Conservation (phyloP, 75 land plant genomes). For the Pinus albicaulis region DNA sequence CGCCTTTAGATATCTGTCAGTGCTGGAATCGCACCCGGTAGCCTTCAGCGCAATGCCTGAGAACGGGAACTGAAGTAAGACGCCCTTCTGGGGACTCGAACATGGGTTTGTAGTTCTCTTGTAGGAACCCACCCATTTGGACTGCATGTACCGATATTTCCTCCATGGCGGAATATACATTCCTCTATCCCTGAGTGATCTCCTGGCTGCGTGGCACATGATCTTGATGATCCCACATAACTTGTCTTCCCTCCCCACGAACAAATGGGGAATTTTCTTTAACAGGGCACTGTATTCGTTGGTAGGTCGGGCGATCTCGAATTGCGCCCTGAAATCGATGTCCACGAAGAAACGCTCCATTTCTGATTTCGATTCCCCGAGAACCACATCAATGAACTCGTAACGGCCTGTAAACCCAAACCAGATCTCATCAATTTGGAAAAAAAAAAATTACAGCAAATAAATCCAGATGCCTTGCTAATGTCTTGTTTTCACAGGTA, state of each 20-base stretch:
- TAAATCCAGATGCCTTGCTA: no score
- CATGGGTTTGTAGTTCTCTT: slow-evolving; percentile 35
- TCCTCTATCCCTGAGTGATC: slow-evolving; percentile 49
- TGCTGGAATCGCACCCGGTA: neutral
- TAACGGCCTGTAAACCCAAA: no score
- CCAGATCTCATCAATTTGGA: no score
- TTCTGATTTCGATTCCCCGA: no score
- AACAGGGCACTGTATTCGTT: slow-evolving; percentile 17
- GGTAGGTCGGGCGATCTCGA: no score
- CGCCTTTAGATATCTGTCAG: neutral
- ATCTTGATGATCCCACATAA: no score
- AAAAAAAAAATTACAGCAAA: no score
- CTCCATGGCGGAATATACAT: slow-evolving; percentile 78
- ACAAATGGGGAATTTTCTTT: slow-evolving; percentile 39
- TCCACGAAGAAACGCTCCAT: no score
- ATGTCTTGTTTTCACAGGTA: no score
- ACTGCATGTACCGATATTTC: slow-evolving; percentile 60
- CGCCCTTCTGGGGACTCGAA: slow-evolving; percentile 73
- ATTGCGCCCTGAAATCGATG: slow-evolving; percentile 23
- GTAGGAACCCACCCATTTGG: slow-evolving; percentile 79
- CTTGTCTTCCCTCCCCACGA: slow-evolving; percentile 34
- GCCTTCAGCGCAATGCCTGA: neutral
- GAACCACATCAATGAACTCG: no score
- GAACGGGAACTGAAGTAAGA: slow-evolving; percentile 38
- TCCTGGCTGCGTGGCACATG: slow-evolving; percentile 36